Conservation (phyloP, 169 alveolate species). For the Theileria luwenshuni region DNA sequence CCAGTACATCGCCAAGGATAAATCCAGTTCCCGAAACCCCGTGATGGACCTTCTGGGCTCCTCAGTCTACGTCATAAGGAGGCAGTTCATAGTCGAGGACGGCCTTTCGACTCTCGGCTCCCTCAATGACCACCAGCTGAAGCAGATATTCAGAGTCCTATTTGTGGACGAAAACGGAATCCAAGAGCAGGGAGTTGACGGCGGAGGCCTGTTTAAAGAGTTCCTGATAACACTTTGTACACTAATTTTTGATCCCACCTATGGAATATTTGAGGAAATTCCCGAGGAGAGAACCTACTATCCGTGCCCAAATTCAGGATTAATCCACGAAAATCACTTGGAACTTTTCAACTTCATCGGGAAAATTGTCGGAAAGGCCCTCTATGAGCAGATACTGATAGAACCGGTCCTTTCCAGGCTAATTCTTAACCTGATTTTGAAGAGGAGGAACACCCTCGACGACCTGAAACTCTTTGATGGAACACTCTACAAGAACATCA, state of each 20-base stretch:
- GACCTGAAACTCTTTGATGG: slow-evolving; percentile 83
- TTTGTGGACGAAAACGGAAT: slow-evolving; percentile 87
- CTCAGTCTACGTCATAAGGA: slow-evolving; percentile 67
- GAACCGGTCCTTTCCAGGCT: slow-evolving; percentile 89
- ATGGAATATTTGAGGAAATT: slow-evolving; percentile 81
- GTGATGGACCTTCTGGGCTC: slow-evolving; percentile 40
- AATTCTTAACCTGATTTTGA: slow-evolving; percentile 84
- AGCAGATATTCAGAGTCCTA: slow-evolving; percentile 78
- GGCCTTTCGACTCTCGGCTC: slow-evolving; percentile 66
- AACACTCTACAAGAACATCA: slow-evolving; percentile 38
- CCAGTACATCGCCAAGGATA: slow-evolving; percentile 34
- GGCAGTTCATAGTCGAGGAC: slow-evolving; percentile 80
- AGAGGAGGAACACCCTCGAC: slow-evolving; percentile 79
- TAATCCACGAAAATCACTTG: slow-evolving; percentile 69
- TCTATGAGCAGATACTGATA: slow-evolving; percentile 88
- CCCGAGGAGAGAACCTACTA: slow-evolving; percentile 66
- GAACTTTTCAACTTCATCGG: slow-evolving; percentile 80
- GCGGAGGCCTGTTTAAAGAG: slow-evolving; percentile 97
- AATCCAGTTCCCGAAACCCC: slow-evolving; percentile 38
- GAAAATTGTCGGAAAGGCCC: slow-evolving; percentile 89
- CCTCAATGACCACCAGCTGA: slow-evolving; percentile 64
- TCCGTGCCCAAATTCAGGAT: slow-evolving; percentile 72
- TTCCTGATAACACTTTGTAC: slow-evolving; percentile 87
- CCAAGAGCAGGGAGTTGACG: slow-evolving; percentile 94
- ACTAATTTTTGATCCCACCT: slow-evolving; percentile 84